These are phyloP conservation scores for Hypholoma fasciculare DNA, from an alignment of 768 basidiomycete species.

Conservation along the genomic window DNA sequence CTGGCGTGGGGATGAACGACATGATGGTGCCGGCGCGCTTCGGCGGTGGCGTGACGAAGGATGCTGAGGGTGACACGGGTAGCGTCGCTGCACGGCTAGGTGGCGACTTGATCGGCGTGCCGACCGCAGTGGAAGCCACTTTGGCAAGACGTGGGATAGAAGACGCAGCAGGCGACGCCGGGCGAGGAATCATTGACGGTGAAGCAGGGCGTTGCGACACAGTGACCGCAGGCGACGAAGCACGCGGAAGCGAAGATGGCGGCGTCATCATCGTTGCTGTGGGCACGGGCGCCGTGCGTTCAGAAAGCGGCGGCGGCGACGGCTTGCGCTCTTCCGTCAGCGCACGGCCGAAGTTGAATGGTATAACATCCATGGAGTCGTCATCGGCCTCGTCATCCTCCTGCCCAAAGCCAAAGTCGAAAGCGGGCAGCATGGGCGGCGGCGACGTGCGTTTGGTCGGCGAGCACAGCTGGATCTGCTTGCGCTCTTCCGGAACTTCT, in stretches of 20 bases:
- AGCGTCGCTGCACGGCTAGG: not conserved
- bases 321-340: conserved; percentile 15
- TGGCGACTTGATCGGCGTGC: not conserved
- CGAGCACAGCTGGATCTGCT: conserved; percentile 26
- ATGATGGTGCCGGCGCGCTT: conserved; percentile 48
- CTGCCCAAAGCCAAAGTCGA: conserved; percentile 32
- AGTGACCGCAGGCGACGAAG: conserved; percentile 1
- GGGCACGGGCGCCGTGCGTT: conserved; percentile 14
- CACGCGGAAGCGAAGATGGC: conserved; percentile 5
- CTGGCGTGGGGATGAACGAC: conserved; percentile 65
- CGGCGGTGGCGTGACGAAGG: conserved; percentile 47
- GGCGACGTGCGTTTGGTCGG: conserved; percentile 28
- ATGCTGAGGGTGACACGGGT: not conserved
- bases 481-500: conserved; percentile 23
- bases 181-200: conserved; percentile 22
- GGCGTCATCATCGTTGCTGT: not conserved
- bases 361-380: conserved; percentile 18
- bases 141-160: conserved; percentile 26
- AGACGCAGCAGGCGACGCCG: conserved; percentile 27
- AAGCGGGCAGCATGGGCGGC: conserved; percentile 32
- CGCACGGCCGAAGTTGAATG: conserved; percentile 37
- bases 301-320: conserved; percentile 14
- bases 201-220: conserved; percentile 14
- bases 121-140: not conserved
- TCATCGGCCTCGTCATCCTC: conserved; percentile 29